Conservation (phyloP, 257 asterid species). For the Anisodus tanguticus region DNA sequence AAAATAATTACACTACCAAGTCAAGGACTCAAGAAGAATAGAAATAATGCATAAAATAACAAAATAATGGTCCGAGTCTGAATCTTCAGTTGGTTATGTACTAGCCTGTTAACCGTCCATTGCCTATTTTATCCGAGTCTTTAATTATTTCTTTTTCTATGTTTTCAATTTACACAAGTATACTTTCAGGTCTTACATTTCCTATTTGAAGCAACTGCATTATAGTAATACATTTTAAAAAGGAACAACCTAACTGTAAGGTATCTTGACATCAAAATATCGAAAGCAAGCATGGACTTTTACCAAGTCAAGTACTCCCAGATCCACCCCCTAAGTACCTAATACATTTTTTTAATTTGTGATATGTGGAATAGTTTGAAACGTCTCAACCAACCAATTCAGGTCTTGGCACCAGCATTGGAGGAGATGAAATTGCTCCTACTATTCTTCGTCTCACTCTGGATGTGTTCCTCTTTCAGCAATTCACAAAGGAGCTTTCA, state of each 20-base stretch:
- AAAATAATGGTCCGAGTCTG: not conserved
- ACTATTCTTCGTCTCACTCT: conserved; percentile 23
- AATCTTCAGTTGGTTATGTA: conserved; percentile 6
- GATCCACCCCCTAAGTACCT: not conserved
- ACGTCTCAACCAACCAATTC: not conserved
- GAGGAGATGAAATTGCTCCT: conserved; percentile 26
- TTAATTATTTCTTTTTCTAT: not conserved
- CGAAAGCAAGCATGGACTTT: conserved; percentile 12
- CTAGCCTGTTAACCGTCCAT: not conserved
- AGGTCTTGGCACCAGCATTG: conserved; percentile 22
- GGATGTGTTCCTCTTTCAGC: conserved; percentile 33
- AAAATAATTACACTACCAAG: not conserved
- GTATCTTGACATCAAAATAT: not conserved
- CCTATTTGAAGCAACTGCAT: conserved; percentile 20
- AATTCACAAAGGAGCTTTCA: conserved; percentile 36
- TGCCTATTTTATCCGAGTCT: not conserved
- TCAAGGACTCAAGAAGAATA: not conserved
- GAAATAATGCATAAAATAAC: not conserved
- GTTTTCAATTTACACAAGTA: not conserved
- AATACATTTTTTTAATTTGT: not conserved
- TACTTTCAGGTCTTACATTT: not conserved
- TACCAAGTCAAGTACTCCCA: conserved; percentile 23
- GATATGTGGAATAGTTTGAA: not conserved
- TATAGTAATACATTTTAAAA: conserved; percentile 9
- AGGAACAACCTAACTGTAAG: conserved; percentile 3